These are phyloP conservation scores for Sporisorium reilianum DNA, from an alignment of 1,284 basidiomycete species.

Conservation along the genomic window DNA sequence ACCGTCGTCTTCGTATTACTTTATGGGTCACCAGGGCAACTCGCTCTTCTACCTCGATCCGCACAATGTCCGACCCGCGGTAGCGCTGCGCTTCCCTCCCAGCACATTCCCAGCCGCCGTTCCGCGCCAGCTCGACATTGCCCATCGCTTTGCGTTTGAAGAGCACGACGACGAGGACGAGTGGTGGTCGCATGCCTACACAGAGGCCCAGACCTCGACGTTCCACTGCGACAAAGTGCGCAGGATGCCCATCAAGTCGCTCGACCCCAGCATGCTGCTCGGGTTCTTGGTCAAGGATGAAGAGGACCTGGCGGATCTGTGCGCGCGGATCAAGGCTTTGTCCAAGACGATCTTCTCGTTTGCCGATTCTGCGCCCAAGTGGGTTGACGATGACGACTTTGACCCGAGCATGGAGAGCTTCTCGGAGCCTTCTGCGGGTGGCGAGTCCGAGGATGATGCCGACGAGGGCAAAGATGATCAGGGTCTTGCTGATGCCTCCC, in stretches of 20 bases:
- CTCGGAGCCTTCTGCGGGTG: constrained; percentile 50
- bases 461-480: constrained; percentile 4
- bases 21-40: constrained; percentile 86
- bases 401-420: constrained; percentile 76
- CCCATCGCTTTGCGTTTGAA: constrained; percentile 17
- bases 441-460: constrained; percentile 24
- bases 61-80: constrained; percentile 84
- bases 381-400: constrained; percentile 82
- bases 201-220: constrained; percentile 78
- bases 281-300: constrained; percentile 89
- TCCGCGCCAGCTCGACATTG: constrained; percentile 23
- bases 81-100: constrained; percentile 79
- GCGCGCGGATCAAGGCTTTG: constrained; percentile 72
- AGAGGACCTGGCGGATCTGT: constrained; percentile 85
- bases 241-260: constrained; percentile 88
- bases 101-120: constrained; percentile 51
- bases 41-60: constrained; percentile 90
- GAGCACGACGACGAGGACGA: constrained; percentile 39
- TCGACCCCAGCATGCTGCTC: constrained; percentile 96
- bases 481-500: not conserved
- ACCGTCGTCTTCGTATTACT: constrained; percentile 96
- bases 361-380: constrained; percentile 82
- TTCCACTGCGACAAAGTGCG: constrained; percentile 94
- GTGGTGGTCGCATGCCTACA: constrained; percentile 78
- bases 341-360: constrained; percentile 68